phyloP scores from a whole-genome alignment of 2,329 filamentous ascomycete genomes.

The Fusarium tanahbumbuense region DNA sequence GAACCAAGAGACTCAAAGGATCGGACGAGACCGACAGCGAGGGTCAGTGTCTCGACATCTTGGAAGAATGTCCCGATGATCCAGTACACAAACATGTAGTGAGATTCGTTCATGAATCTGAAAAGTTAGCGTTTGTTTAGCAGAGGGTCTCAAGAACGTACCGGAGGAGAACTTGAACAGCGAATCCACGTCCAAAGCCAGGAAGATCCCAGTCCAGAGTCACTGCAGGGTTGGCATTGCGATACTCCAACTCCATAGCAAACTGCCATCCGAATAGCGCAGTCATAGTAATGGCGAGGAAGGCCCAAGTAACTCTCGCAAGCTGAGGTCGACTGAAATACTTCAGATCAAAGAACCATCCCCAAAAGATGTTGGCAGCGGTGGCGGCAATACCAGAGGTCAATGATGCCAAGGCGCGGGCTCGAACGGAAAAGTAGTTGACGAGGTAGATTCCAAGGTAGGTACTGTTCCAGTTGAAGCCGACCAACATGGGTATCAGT shows the following conservation, averaged over 20 bases:
- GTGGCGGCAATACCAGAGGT: constrained; percentile 59
- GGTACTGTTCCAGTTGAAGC: constrained; percentile 63
- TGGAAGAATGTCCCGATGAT: constrained; percentile 62
- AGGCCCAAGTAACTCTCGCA: constrained; percentile 57
- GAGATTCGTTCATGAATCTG: constrained; percentile 62
- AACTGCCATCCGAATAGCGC: constrained; percentile 61
- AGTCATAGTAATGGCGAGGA: constrained; percentile 57
- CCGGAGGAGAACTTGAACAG: constrained; percentile 60
- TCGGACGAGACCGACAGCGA: constrained; percentile 60
- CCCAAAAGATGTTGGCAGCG: constrained; percentile 60
- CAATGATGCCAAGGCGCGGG: constrained; percentile 59
- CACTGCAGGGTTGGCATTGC: constrained; percentile 49
- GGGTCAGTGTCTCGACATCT: constrained; percentile 62
- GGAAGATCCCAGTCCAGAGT: constrained; percentile 60
- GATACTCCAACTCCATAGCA: constrained; percentile 60
- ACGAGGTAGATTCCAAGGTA: constrained; percentile 65
- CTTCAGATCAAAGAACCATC: constrained; percentile 61
- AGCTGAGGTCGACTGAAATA: constrained; percentile 55
- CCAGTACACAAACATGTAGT: constrained; percentile 66
- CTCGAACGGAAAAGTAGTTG: constrained; percentile 63
- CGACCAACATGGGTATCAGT: constrained; percentile 61
- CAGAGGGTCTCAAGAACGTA: constrained; percentile 29
- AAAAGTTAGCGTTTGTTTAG: not conserved
- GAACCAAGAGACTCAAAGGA: constrained; percentile 62
- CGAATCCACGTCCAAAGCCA: constrained; percentile 60